Conservation (phyloP, 345 rosid genomes). For the Aquilaria sinensis region DNA sequence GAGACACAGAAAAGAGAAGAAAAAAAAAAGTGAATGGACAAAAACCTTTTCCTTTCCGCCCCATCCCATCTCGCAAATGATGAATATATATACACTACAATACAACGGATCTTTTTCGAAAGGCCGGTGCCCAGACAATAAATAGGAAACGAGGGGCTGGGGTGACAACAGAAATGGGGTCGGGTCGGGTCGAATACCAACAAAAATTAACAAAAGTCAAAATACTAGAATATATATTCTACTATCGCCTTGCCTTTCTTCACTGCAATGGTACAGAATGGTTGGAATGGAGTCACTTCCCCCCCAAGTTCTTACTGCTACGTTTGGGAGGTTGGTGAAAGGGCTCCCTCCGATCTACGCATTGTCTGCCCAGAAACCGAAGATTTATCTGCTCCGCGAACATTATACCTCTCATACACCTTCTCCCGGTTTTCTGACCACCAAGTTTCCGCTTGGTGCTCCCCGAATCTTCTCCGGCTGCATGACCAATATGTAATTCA, state of each 20-base stretch:
- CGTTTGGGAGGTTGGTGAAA: constrained; percentile 43
- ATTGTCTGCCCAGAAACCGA: constrained; percentile 47
- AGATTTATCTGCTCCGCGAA: constrained; percentile 67
- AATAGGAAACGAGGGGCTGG: constrained; percentile 8
- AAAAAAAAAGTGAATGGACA: constrained; percentile 4
- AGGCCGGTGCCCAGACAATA: constrained; percentile 17
- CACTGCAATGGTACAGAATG: constrained; percentile 15
- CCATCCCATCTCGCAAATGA: constrained; percentile 20
- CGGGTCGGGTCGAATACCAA: constrained; percentile 9
- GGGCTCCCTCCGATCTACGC: constrained; percentile 48
- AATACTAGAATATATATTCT: constrained; percentile 2
- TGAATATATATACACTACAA: constrained; percentile 44
- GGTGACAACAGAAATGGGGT: constrained; percentile 10
- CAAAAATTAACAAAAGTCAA: constrained; percentile 5
- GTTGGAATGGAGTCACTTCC: constrained; percentile 2
- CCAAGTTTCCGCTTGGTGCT: constrained; percentile 95
- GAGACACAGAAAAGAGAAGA: not conserved
- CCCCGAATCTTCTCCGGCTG: constrained; percentile 90
- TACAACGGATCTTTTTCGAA: constrained; percentile 29
- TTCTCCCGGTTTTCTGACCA: constrained; percentile 96
- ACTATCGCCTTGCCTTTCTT: not conserved
- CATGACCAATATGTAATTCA: constrained; percentile 15
- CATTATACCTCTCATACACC: constrained; percentile 81
- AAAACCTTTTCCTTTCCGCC: constrained; percentile 19
- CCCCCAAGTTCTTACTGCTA: constrained; percentile 25